Evolutionary conservation across 192 early-diverging fungal species (phyloP).

Genomic region (Chytriomyces hyalinus): DNA sequence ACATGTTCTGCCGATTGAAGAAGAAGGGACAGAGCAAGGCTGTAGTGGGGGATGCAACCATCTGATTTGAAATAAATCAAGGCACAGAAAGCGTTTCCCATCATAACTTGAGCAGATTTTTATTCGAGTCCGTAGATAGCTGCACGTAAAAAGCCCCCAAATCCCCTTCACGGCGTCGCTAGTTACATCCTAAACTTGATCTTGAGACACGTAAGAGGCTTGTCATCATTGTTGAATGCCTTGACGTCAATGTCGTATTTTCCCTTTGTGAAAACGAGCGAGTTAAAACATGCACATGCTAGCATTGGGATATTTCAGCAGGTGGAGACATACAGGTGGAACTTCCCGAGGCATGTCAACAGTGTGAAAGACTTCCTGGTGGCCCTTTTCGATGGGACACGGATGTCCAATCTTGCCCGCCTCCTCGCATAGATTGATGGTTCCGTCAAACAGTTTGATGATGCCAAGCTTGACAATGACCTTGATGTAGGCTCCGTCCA

Average conservation of each 20-base stretch:
- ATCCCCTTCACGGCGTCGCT: neutral
- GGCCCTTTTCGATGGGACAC: conserved; percentile 59
- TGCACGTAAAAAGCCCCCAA: too few species aligned
- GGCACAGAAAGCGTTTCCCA: too few species aligned
- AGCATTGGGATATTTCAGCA: neutral
- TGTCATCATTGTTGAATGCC: conserved; percentile 36
- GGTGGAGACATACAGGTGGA: conserved; percentile 47
- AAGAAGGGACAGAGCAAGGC: neutral
- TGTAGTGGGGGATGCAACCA: neutral
- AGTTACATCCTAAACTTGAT: conserved; percentile 43
- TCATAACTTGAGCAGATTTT: too few species aligned
- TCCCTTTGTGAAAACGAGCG: conserved; percentile 29
- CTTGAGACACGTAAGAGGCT: conserved; percentile 42
- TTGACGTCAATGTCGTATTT: conserved; percentile 46
- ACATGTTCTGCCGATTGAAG: conserved; percentile 58
- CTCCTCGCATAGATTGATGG: conserved; percentile 52
- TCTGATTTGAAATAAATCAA: too few species aligned
- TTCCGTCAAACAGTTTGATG: conserved; percentile 50
- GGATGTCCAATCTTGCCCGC: conserved; percentile 42
- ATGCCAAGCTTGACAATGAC: conserved; percentile 55
- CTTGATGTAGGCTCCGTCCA: conserved; percentile 48
- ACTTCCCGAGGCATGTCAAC: conserved; percentile 55
- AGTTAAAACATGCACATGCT: neutral
- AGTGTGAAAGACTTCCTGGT: conserved; percentile 42
- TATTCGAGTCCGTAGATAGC: too few species aligned